These are phyloP conservation scores for Phytophthora vignae DNA, from an alignment of 352 stramenopile genomes.

Conservation along the genomic window DNA sequence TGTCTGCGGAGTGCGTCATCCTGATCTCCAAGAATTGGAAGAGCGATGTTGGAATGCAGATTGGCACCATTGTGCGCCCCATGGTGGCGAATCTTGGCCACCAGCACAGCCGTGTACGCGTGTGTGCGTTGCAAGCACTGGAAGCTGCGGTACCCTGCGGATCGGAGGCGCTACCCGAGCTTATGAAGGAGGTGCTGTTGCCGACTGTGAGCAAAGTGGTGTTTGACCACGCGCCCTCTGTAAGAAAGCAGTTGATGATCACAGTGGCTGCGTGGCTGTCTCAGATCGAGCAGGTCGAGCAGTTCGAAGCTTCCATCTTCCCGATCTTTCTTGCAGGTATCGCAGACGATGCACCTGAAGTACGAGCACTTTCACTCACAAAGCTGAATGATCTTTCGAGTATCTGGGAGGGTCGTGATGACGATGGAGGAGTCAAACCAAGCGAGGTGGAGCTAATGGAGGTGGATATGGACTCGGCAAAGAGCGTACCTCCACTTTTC, in stretches of 20 bases:
- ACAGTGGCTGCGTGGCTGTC: constrained; percentile 71
- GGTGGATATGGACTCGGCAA: constrained; percentile 35
- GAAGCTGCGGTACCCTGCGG: constrained; percentile 77
- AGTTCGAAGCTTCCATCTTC: constrained; percentile 75
- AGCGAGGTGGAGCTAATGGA: constrained; percentile 49
- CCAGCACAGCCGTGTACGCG: constrained; percentile 84
- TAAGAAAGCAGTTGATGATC: constrained; percentile 75
- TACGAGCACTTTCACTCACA: constrained; percentile 46
- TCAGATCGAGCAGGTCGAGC: constrained; percentile 57
- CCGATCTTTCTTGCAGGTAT: constrained; percentile 71
- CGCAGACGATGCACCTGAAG: constrained; percentile 77
- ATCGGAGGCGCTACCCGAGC: constrained; percentile 65
- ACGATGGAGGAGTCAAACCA: constrained; percentile 21
- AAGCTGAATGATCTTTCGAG: constrained; percentile 58
- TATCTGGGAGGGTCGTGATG: constrained; percentile 52
- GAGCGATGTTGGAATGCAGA: constrained; percentile 67
- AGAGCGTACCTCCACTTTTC: constrained; percentile 43
- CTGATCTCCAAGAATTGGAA: constrained; percentile 62
- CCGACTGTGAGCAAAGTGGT: constrained; percentile 70
- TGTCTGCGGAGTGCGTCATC: constrained; percentile 69
- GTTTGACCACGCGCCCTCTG: constrained; percentile 72
- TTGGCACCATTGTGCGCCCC: constrained; percentile 71
- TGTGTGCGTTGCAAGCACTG: constrained; percentile 77
- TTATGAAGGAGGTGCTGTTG: constrained; percentile 82
- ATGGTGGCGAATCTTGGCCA: constrained; percentile 78